Percentiles rank a stretch among this genome's conserved stretches.
These are phyloP conservation scores for Apiospora marii DNA, from an alignment of 2,329 filamentous ascomycete genomes.

Conservation along the genomic window DNA sequence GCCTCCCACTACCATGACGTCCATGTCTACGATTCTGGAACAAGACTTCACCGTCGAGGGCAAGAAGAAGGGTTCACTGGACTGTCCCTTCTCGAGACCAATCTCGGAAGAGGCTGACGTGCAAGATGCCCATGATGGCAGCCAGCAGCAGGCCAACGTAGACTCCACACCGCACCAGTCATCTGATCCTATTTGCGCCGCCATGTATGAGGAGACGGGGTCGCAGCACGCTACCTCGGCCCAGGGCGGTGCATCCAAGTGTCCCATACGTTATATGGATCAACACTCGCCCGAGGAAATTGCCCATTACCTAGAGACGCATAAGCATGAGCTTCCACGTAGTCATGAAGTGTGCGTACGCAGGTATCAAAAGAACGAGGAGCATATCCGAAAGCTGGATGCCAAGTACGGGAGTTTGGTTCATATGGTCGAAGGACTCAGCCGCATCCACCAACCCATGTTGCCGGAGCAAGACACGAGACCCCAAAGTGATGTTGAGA, in stretches of 20 bases:
- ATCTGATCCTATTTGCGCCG: slow-evolving; percentile 68
- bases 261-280: slow-evolving; percentile 91
- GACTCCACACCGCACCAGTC: slow-evolving; percentile 57
- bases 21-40: slow-evolving; percentile 74
- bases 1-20: slow-evolving; percentile 58
- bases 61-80: slow-evolving; percentile 77
- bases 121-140: slow-evolving; percentile 25
- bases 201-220: slow-evolving; percentile 67
- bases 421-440: slow-evolving; percentile 92
- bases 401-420: slow-evolving; percentile 93
- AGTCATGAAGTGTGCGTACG: slow-evolving; percentile 94
- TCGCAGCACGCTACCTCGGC: slow-evolving; percentile 60
- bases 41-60: slow-evolving; percentile 91
- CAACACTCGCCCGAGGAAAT: slow-evolving; percentile 94
- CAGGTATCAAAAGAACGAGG: slow-evolving; percentile 86
- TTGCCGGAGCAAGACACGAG: slow-evolving; percentile 67
- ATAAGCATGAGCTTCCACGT: slow-evolving; percentile 93
- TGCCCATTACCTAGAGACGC: slow-evolving; percentile 90
- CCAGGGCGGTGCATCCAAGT: slow-evolving; percentile 66
- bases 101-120: slow-evolving; percentile 44
- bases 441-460: slow-evolving; percentile 87
- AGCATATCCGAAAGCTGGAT: slow-evolving; percentile 86
- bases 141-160: slow-evolving; percentile 41
- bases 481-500: slow-evolving; percentile 54
- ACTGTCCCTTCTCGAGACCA: slow-evolving; percentile 77